Evolutionary conservation across 2,329 filamentous ascomycete genomes (phyloP).

Genomic region (Calonectria multiphialidica): DNA sequence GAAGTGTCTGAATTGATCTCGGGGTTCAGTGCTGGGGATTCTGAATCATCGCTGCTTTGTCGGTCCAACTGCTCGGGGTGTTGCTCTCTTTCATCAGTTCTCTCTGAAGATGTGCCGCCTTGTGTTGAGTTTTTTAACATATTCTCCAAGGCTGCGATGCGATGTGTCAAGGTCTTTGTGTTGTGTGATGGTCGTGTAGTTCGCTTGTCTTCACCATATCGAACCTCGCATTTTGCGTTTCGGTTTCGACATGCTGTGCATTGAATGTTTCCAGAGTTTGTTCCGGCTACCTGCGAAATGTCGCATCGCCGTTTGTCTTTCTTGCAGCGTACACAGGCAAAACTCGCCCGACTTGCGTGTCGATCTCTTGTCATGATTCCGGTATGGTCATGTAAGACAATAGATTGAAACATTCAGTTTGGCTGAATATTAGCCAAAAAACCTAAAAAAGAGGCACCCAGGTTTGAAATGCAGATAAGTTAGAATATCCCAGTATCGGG

Average conservation of each 20-base stretch:
- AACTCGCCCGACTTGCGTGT: not conserved
- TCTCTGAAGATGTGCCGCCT: not conserved
- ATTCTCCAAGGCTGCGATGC: not conserved
- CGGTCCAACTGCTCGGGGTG: not conserved
- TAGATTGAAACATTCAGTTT: no score
- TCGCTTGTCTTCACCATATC: not conserved
- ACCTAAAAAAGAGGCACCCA: no score
- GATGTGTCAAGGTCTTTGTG: not conserved
- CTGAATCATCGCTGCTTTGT: not conserved
- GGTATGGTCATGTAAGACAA: not conserved
- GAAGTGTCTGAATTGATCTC: no score
- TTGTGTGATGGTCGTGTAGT: not conserved
- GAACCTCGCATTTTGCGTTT: not conserved
- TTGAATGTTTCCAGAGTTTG: not conserved
- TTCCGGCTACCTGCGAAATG: not conserved
- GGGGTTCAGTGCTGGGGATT: not conserved
- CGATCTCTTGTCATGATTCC: not conserved
- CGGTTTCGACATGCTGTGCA: not conserved
- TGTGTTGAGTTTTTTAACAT: not conserved
- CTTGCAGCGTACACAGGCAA: not conserved
- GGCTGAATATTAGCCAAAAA: not conserved
- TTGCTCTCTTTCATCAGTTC: not conserved
- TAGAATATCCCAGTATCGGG: no score
- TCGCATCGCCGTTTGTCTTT: not conserved
- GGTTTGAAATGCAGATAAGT: no score